phyloP scores from a whole-genome alignment of 768 basidiomycete species.

The Auriculariales sp. region DNA sequence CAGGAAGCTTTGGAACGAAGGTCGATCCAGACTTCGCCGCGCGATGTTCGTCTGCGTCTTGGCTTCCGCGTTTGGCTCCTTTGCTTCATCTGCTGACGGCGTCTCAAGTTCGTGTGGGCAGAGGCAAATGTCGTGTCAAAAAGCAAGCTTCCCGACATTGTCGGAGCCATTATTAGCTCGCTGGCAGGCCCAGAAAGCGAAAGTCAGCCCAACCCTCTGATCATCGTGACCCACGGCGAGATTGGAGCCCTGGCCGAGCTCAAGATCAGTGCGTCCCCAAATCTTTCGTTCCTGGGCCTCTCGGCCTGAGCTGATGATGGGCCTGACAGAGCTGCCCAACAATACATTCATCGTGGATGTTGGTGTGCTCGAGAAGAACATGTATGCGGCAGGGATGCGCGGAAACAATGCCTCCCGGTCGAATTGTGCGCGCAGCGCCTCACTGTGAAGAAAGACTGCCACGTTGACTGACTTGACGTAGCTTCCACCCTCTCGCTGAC shows the following conservation, averaged over 20 bases:
- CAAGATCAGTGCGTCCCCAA: constrained; percentile 61
- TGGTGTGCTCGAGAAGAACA: constrained; percentile 42
- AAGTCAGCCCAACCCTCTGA: constrained; percentile 49
- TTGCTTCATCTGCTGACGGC: neutral
- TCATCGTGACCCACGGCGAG: constrained; percentile 55
- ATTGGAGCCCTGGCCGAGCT: constrained; percentile 58
- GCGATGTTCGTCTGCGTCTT: constrained; percentile 39
- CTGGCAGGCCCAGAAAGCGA: constrained; percentile 68
- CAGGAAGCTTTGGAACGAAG: constrained; percentile 30
- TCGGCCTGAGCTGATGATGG: neutral
- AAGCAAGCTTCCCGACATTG: constrained; percentile 50
- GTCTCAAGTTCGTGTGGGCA: neutral
- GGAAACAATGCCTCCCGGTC: constrained; percentile 38
- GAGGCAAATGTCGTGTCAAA: constrained; percentile 58
- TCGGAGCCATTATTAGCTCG: constrained; percentile 58
- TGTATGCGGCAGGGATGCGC: constrained; percentile 44
- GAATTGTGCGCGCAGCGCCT: constrained; percentile 21
- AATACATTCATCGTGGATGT: constrained; percentile 61
- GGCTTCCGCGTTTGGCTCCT: constrained; percentile 19
- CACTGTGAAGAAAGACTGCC: no score
- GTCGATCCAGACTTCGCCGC: constrained; percentile 51
- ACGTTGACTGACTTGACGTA: neutral
- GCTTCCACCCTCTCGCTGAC: constrained; percentile 44
- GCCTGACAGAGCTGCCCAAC: constrained; percentile 47
- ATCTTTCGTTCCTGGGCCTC: neutral